Evolutionary conservation across 2,329 filamentous ascomycete species (phyloP).

Genomic region (Hypoxylon sp.): DNA sequence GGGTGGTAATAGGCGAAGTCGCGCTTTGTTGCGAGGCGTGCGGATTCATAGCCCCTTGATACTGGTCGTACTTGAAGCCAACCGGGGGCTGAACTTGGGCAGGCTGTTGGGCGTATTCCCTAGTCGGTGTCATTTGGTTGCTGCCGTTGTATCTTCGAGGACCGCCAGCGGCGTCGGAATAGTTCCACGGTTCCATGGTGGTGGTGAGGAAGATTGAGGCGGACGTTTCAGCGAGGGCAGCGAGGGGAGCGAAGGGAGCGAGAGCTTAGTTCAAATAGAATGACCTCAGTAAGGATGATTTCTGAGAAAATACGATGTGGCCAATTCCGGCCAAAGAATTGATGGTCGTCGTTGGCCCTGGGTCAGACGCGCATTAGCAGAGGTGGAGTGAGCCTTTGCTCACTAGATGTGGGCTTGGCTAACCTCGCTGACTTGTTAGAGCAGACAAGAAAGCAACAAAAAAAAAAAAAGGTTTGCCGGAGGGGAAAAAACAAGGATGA

Average conservation of each 20-base stretch:
- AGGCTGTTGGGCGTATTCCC: conserved; percentile 50
- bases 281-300: conserved; percentile 19
- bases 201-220: conserved; percentile 29
- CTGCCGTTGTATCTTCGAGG: conserved; percentile 68
- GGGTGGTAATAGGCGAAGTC: conserved; percentile 59
- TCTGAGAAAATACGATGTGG: conserved; percentile 29
- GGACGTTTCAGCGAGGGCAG: conserved; percentile 25
- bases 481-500: conserved; percentile 39
- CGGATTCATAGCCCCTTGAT: conserved; percentile 62
- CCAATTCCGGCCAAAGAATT: conserved; percentile 40
- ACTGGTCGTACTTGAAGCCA: conserved; percentile 76
- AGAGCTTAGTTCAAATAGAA: conserved; percentile 4
- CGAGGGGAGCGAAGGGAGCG: conserved; percentile 10
- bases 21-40: conserved; percentile 52
- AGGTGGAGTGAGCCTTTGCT: conserved; percentile 24
- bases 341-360: conserved; percentile 33
- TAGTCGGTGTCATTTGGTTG: conserved; percentile 49
- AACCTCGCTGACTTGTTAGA: conserved; percentile 40
- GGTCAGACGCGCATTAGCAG: conserved; percentile 42
- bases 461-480: conserved; percentile 38
- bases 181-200: conserved; percentile 75
- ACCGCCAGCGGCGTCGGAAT: conserved; percentile 72
- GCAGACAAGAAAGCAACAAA: conserved; percentile 20
- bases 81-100: conserved; percentile 61
- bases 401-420: conserved; percentile 37